Percentiles rank a stretch among this genome's conserved stretches.
Evolutionary conservation across 2,329 filamentous ascomycete genomes (phyloP).

Genomic region (Clonostachys sp.): DNA sequence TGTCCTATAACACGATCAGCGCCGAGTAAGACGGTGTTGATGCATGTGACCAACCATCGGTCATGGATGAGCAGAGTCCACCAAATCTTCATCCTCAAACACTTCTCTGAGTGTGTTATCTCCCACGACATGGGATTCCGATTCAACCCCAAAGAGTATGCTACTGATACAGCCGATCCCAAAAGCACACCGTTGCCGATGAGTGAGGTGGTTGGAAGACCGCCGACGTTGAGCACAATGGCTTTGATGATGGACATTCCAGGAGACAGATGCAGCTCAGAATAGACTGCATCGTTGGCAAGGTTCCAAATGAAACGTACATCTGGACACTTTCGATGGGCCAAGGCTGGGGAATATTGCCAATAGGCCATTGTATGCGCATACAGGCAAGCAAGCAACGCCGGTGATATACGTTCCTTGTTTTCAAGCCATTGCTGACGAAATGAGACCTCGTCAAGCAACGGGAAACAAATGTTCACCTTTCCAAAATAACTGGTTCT

Average conservation of each 20-base stretch:
- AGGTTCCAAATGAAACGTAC: constrained; percentile 59
- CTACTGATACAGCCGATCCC: constrained; percentile 45
- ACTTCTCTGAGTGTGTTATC: constrained; percentile 44
- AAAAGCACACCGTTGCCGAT: constrained; percentile 50
- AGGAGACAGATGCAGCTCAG: constrained; percentile 53
- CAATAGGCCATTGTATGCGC: constrained; percentile 55
- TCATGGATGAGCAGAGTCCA: constrained; percentile 51
- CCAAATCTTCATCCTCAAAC: constrained; percentile 48
- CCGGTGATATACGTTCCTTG: constrained; percentile 46
- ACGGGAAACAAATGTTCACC: constrained; percentile 56
- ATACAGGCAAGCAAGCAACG: constrained; percentile 52
- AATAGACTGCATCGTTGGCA: constrained; percentile 54
- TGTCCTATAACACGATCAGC: constrained; percentile 26
- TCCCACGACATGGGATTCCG: constrained; percentile 47
- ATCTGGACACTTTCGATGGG: constrained; percentile 46
- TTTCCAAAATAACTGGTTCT: constrained; percentile 44
- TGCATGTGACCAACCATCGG: constrained; percentile 37
- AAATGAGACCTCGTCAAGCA: constrained; percentile 52
- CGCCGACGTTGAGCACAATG: constrained; percentile 53
- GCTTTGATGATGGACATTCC: constrained; percentile 54
- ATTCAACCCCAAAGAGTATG: constrained; percentile 50
- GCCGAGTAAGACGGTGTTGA: neutral
- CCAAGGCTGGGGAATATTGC: constrained; percentile 38
- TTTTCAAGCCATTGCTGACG: constrained; percentile 37
- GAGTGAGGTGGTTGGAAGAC: constrained; percentile 55